A percentile compares a stretch with the other conserved stretches of the same genome.
These are phyloP conservation scores for Ophiostoma piceae DNA, from an alignment of 2,329 filamentous ascomycete species.

Conservation along the genomic window DNA sequence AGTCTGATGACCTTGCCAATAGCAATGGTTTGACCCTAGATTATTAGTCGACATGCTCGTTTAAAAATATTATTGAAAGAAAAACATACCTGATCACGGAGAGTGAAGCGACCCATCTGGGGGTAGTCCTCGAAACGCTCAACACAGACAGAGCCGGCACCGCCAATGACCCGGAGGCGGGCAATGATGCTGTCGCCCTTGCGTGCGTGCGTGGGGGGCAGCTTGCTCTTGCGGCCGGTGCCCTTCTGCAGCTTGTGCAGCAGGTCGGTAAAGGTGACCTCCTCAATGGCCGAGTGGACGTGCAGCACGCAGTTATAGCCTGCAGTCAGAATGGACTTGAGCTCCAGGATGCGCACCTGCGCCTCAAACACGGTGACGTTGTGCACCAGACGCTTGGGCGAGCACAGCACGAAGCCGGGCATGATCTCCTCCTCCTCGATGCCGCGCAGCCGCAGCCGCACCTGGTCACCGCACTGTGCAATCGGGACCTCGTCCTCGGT, in stretches of 20 bases:
- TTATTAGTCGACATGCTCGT: no score
- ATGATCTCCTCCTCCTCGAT: conserved; percentile 96
- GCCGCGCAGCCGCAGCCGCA: conserved; percentile 84
- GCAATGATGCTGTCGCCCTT: conserved; percentile 81
- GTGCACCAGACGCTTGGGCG: conserved; percentile 87
- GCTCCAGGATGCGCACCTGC: conserved; percentile 89
- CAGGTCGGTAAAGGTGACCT: conserved; percentile 83
- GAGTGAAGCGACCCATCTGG: conserved; percentile 84
- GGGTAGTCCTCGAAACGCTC: conserved; percentile 95
- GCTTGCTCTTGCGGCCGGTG: conserved; percentile 88
- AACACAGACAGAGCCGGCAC: conserved; percentile 80
- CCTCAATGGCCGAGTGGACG: conserved; percentile 94
- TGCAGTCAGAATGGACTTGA: conserved; percentile 88
- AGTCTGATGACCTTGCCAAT: conserved; percentile 99
- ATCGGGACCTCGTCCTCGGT: conserved; percentile 83
- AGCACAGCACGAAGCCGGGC: conserved; percentile 94
- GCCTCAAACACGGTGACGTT: conserved; percentile 87
- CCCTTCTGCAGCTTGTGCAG: conserved; percentile 95
- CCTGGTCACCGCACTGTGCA: conserved; percentile 88
- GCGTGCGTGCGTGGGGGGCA: conserved; percentile 85
- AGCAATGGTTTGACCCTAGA: conserved; percentile 92
- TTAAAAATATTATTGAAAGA: no score
- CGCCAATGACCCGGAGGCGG: conserved; percentile 78
- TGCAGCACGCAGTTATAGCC: conserved; percentile 98
- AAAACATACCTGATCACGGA: conserved; percentile 70